Conservation (phyloP, 2,329 filamentous ascomycete genomes). For the Sphaerostilbella broomeana region DNA sequence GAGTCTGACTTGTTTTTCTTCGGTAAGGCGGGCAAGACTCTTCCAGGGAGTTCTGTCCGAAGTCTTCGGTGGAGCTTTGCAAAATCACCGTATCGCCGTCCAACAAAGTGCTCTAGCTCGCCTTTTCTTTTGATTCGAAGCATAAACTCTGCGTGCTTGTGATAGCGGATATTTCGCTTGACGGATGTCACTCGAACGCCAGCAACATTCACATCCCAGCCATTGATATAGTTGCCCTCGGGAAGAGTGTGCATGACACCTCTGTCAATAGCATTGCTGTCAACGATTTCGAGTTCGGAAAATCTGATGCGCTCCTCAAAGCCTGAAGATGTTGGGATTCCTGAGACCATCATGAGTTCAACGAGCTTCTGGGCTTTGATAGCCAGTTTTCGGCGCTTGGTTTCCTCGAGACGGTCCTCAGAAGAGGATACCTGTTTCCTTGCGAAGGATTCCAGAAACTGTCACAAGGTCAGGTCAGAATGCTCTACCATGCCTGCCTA, state of each 20-base stretch:
- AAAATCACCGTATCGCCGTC: slow-evolving; percentile 85
- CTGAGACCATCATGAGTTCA: slow-evolving; percentile 99
- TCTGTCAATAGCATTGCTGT: slow-evolving; percentile 84
- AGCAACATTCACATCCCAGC: slow-evolving; percentile 95
- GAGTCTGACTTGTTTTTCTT: slow-evolving; percentile 84
- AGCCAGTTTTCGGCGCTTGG: slow-evolving; percentile 86
- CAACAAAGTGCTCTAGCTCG: slow-evolving; percentile 71
- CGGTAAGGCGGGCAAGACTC: slow-evolving; percentile 77
- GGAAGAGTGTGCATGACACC: slow-evolving; percentile 82
- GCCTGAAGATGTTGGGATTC: slow-evolving; percentile 87
- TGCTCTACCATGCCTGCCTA: no score
- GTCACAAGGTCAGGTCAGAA: no score
- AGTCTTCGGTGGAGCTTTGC: slow-evolving; percentile 69
- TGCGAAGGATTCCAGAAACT: slow-evolving; percentile 96
- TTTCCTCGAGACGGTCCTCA: slow-evolving; percentile 91
- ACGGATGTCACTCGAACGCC: slow-evolving; percentile 74
- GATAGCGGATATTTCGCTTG: slow-evolving; percentile 81
- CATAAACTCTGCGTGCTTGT: slow-evolving; percentile 91
- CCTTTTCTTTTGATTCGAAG: slow-evolving; percentile 76
- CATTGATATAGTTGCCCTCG: slow-evolving; percentile 86
- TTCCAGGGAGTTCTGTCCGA: slow-evolving; percentile 80
- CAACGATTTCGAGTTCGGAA: slow-evolving; percentile 93
- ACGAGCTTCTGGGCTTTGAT: slow-evolving; percentile 92
- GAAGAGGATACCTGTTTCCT: slow-evolving; percentile 96
- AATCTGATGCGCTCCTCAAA: slow-evolving; percentile 98